Conservation (phyloP, 2,329 filamentous ascomycete species). For the Xylariaceae sp. region DNA sequence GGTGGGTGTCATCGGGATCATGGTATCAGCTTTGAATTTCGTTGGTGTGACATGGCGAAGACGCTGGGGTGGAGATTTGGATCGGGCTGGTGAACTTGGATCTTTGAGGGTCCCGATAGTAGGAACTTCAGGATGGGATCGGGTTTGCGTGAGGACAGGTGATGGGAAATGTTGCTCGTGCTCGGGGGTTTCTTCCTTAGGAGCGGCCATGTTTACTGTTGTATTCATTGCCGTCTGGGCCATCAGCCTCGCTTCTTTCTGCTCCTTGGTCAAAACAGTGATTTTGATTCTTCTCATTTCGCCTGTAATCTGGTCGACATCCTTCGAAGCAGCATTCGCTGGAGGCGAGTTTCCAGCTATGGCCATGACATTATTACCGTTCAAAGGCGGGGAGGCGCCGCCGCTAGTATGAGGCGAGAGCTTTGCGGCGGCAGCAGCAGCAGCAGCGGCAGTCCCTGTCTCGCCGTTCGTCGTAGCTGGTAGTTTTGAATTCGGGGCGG, state of each 20-base stretch:
- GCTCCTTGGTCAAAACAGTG: conserved; percentile 53
- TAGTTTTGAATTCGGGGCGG: conserved; percentile 34
- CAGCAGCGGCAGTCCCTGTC: not conserved
- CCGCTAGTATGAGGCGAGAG: conserved; percentile 1
- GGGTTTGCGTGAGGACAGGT: not conserved
- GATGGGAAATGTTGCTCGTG: not conserved
- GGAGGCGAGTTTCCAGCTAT: conserved; percentile 5
- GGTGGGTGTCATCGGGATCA: conserved; percentile 14
- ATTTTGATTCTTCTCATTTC: conserved; percentile 60
- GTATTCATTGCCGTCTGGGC: conserved; percentile 21
- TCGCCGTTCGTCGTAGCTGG: conserved; percentile 16
- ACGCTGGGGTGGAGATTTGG: not conserved
- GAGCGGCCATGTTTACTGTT: not conserved
- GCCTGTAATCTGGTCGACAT: conserved; percentile 50
- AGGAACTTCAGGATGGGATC: not conserved
- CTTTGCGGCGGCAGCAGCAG: conserved; percentile 8
- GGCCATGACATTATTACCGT: not conserved
- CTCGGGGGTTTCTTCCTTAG: not conserved
- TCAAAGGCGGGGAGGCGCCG: not conserved
- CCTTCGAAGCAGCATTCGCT: conserved; percentile 27
- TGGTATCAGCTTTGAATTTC: conserved; percentile 4
- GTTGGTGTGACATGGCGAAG: not conserved
- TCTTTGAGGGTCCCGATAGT: not conserved
- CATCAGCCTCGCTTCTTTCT: conserved; percentile 49
- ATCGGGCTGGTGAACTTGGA: not conserved